Conservation (phyloP, 257 asterid species). For the Solanum medicagineum region DNA sequence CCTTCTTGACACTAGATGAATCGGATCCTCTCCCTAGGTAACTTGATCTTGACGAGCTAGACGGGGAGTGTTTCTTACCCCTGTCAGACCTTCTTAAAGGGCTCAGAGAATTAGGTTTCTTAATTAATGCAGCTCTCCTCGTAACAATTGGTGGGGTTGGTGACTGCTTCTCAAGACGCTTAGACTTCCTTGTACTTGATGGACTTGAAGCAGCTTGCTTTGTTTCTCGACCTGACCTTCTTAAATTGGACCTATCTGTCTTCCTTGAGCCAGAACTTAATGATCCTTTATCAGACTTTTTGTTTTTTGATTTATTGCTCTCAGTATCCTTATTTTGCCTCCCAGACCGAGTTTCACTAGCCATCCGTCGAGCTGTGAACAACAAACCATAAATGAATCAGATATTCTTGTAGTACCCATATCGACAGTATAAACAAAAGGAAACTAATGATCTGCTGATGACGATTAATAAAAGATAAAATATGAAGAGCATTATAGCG, state of each 20-base stretch:
- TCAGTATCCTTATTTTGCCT: slow-evolving; percentile 15
- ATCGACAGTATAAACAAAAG: background rate
- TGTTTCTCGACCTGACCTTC: slow-evolving; percentile 16
- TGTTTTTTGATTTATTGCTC: slow-evolving; percentile 20
- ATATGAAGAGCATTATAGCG: background rate
- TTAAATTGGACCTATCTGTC: slow-evolving; percentile 4
- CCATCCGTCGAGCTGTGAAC: background rate
- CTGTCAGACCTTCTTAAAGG: slow-evolving; percentile 33
- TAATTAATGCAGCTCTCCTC: slow-evolving; percentile 23
- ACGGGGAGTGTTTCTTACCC: slow-evolving; percentile 17
- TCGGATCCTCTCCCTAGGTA: slow-evolving; percentile 11
- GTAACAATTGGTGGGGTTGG: background rate
- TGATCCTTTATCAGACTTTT: slow-evolving; percentile 11
- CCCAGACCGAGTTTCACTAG: slow-evolving; percentile 4
- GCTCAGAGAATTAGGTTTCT: slow-evolving; percentile 24
- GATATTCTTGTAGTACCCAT: background rate
- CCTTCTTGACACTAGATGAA: slow-evolving; percentile 11
- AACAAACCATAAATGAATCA: background rate
- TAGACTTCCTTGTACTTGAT: slow-evolving; percentile 24
- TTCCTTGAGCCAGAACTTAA: slow-evolving; percentile 8
- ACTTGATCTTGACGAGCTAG: slow-evolving; percentile 22
- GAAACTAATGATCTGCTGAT: background rate
- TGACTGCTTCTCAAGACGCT: slow-evolving; percentile 25
- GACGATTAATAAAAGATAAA: background rate
- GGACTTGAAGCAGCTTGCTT: slow-evolving; percentile 18